phyloP scores from a whole-genome alignment of 2,329 filamentous ascomycete genomes.

The Elsinoe necatrix region DNA sequence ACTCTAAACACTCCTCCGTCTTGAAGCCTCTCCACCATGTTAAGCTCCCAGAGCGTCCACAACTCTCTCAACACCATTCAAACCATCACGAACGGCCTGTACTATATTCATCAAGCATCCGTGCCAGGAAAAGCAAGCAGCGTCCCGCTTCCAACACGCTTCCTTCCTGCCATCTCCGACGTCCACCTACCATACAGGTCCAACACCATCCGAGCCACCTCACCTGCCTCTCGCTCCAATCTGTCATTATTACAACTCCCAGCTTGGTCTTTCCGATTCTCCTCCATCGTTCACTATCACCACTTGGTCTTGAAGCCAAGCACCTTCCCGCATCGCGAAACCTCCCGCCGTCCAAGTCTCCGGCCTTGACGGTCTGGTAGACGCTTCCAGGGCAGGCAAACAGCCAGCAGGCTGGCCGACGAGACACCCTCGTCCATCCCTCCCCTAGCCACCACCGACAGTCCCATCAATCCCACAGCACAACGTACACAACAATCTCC shows the following conservation, averaged over 20 bases:
- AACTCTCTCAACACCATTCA: neutral
- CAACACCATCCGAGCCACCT: neutral
- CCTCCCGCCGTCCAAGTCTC: slow-evolving; percentile 13
- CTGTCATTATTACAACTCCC: neutral
- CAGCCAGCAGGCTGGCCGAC: slow-evolving; percentile 16
- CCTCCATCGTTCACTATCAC: neutral
- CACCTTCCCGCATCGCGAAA: neutral
- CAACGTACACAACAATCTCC: neutral
- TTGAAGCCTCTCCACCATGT: slow-evolving; percentile 9
- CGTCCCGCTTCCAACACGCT: neutral
- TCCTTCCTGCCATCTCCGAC: neutral
- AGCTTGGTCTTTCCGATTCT: neutral
- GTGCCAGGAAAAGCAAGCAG: neutral
- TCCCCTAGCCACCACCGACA: slow-evolving; percentile 11
- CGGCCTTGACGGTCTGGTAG: slow-evolving; percentile 14
- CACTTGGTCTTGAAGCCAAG: neutral
- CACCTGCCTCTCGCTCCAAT: neutral
- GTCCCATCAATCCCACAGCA: neutral
- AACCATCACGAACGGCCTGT: neutral
- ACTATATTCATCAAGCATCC: neutral
- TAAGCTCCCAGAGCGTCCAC: neutral
- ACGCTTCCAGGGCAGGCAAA: slow-evolving; percentile 7
- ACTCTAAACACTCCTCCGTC: slow-evolving; percentile 1
- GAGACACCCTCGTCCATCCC: slow-evolving; percentile 5
- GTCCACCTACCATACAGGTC: neutral